These are phyloP conservation scores for Termitomyces sp. DNA, from an alignment of 768 basidiomycete genomes.

Conservation along the genomic window DNA sequence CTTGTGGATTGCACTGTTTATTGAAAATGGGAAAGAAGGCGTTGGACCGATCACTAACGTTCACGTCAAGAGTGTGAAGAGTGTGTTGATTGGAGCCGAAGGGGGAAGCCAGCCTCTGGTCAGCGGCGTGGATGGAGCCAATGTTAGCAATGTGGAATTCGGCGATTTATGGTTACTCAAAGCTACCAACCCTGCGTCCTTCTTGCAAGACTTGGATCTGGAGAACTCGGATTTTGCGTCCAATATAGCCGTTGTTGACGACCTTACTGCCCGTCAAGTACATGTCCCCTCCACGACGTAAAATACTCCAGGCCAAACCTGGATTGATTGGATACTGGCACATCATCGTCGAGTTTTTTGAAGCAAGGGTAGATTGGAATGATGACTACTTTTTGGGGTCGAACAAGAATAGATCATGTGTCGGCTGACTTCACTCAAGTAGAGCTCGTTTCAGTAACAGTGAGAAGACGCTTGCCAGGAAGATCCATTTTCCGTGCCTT, in stretches of 20 bases:
- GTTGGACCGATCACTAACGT: constrained; percentile 13
- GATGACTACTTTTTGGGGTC: not conserved
- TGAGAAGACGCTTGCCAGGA: not conserved
- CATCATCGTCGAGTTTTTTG: not conserved
- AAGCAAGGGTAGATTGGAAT: not conserved
- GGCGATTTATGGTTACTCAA: constrained; percentile 5
- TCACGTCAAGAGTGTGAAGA: constrained; percentile 13
- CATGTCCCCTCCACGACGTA: not conserved
- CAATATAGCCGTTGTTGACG: constrained; percentile 9
- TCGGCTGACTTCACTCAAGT: not conserved
- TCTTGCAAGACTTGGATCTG: constrained; percentile 2
- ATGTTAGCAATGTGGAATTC: constrained; percentile 10
- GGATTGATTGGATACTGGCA: not conserved
- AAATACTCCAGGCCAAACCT: not conserved
- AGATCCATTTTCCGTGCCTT: not conserved
- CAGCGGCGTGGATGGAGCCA: constrained; percentile 5
- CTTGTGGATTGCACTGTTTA: constrained; percentile 11
- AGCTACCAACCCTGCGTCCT: constrained; percentile 1
- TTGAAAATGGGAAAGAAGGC: constrained; percentile 13
- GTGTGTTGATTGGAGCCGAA: constrained; percentile 2
- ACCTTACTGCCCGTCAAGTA: not conserved
- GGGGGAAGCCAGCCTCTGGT: constrained; percentile 10
- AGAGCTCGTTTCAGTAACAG: not conserved
- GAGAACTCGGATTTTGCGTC: constrained; percentile 1
- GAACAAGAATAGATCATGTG: not conserved